Conservation (phyloP, 2,329 filamentous ascomycete species). For the Penicillium sp. region DNA sequence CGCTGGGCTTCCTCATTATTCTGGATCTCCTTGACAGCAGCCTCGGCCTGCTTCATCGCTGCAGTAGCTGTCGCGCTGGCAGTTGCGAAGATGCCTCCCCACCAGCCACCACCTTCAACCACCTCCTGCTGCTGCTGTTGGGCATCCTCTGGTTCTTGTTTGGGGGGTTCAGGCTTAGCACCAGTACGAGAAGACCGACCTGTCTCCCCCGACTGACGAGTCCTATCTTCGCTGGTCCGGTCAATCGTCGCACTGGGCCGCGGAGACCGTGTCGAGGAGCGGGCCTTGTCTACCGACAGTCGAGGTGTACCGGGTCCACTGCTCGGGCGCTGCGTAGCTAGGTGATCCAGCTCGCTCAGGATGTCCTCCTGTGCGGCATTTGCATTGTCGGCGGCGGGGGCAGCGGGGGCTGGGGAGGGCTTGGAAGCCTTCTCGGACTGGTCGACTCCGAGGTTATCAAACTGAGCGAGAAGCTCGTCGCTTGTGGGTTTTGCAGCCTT, state of each 20-base stretch:
- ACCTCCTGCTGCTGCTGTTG: conserved; percentile 49
- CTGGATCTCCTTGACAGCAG: conserved; percentile 90
- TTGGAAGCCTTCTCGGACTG: conserved; percentile 37
- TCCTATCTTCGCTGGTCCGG: conserved; percentile 69
- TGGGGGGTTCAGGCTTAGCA: conserved; percentile 64
- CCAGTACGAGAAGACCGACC: conserved; percentile 71
- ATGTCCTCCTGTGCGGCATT: conserved; percentile 68
- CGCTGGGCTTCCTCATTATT: conserved; percentile 95
- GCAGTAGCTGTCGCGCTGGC: conserved; percentile 73
- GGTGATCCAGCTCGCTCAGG: conserved; percentile 83
- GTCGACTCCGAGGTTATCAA: conserved; percentile 52
- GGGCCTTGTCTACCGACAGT: conserved; percentile 52
- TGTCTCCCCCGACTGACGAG: conserved; percentile 79
- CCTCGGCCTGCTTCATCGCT: conserved; percentile 85
- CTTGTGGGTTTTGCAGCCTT: conserved; percentile 48
- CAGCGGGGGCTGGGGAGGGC: conserved; percentile 23
- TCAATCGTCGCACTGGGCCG: conserved; percentile 58
- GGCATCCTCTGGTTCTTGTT: conserved; percentile 47
- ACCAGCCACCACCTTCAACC: conserved; percentile 73
- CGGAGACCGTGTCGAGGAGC: conserved; percentile 59
- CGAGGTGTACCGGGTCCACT: conserved; percentile 84
- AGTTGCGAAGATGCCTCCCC: conserved; percentile 82
- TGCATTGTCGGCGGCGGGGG: conserved; percentile 23
- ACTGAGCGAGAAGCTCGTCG: conserved; percentile 56
- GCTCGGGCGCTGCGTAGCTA: conserved; percentile 70